These are phyloP conservation scores for Malus hybrid DNA, from an alignment of 331 rosid genomes.

Conservation along the genomic window DNA sequence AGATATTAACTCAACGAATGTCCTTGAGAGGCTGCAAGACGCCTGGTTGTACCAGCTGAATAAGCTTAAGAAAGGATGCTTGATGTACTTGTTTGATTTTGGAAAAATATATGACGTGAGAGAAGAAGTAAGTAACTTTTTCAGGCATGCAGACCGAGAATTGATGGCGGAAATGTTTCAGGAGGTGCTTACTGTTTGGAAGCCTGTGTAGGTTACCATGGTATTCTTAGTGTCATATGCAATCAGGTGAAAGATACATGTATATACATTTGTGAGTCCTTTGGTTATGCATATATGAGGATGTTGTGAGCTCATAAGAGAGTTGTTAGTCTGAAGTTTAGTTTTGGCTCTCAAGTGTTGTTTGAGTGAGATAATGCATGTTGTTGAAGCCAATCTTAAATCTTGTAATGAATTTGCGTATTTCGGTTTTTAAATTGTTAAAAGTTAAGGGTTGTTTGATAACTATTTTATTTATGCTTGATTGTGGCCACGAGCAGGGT, in stretches of 20 bases:
- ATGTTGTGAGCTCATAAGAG: neutral
- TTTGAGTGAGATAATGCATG: too few relatives aligned
- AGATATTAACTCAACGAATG: conserved; percentile 64
- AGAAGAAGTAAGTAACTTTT: conserved; percentile 47
- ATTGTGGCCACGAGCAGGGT: too few relatives aligned
- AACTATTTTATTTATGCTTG: too few relatives aligned
- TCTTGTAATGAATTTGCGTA: too few relatives aligned
- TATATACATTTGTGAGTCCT: neutral
- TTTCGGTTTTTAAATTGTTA: too few relatives aligned
- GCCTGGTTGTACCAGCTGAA: conserved; percentile 66
- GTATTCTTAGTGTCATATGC: neutral
- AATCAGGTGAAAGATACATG: conserved; percentile 2
- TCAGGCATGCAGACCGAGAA: conserved; percentile 73
- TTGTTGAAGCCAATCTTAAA: too few relatives aligned
- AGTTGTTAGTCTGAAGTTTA: neutral
- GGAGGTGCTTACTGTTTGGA: conserved; percentile 63
- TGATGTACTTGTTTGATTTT: conserved; percentile 65
- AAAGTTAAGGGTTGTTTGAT: too few relatives aligned
- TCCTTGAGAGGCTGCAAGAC: conserved; percentile 74
- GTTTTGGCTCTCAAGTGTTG: too few relatives aligned
- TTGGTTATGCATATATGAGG: neutral
- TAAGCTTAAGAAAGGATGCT: conserved; percentile 82
- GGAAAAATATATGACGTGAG: conserved; percentile 73
- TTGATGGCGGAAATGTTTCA: conserved; percentile 82
- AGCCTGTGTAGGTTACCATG: conserved; percentile 25